Evolutionary conservation across 192 early-diverging fungal genomes (phyloP).

Genomic region (Pilobolus umbonatus): DNA sequence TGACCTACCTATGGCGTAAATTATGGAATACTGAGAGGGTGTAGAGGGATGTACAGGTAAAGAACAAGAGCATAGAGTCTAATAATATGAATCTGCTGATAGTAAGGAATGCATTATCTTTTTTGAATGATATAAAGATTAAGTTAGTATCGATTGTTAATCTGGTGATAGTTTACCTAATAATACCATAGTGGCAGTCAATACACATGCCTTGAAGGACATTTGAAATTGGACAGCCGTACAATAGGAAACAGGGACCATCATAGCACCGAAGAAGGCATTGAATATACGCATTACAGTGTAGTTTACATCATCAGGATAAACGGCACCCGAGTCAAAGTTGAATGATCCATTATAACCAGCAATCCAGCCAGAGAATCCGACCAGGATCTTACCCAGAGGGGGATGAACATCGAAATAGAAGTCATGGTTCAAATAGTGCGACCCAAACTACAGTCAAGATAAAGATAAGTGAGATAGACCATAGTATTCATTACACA

Average conservation of each 20-base stretch:
- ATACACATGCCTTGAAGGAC: conserved; percentile 58
- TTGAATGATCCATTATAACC: conserved; percentile 85
- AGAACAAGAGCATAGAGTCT: conserved; percentile 93
- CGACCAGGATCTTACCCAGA: conserved; percentile 94
- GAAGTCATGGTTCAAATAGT: conserved; percentile 90
- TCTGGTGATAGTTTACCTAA: conserved; percentile 44
- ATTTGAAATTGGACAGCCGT: conserved; percentile 78
- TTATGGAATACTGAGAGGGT: conserved; percentile 60
- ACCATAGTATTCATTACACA: neutral
- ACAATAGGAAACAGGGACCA: conserved; percentile 88
- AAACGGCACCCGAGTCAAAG: conserved; percentile 74
- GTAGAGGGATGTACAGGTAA: conserved; percentile 67
- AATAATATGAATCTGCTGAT: conserved; percentile 93
- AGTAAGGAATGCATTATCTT: conserved; percentile 66
- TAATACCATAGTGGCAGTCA: conserved; percentile 74
- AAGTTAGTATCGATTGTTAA: neutral
- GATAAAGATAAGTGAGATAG: neutral
- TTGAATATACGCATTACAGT: conserved; percentile 87
- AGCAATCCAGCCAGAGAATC: conserved; percentile 76
- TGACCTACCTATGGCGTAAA: conserved; percentile 8
- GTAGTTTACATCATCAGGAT: conserved; percentile 82
- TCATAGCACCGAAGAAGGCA: conserved; percentile 80
- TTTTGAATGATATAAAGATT: too few species aligned
- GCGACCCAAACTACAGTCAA: conserved; percentile 82
- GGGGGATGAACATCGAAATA: conserved; percentile 99